Evolutionary conservation across 345 rosid species (phyloP).

Genomic region (Xanthoceras sorbifolium): DNA sequence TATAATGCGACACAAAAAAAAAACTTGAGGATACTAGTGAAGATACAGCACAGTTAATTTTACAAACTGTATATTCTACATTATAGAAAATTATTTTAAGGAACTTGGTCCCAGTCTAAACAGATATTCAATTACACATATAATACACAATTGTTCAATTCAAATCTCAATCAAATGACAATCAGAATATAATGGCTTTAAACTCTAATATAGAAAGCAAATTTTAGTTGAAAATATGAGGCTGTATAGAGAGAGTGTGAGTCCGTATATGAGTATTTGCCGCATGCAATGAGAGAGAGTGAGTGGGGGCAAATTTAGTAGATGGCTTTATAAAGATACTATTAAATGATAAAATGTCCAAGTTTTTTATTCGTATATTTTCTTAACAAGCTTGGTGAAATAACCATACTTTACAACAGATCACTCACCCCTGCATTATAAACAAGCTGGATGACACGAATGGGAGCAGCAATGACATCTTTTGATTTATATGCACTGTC

Average conservation of each 20-base stretch:
- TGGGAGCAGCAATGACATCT: slow-evolving; percentile 81
- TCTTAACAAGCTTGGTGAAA: not conserved
- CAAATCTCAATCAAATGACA: slow-evolving; percentile 6
- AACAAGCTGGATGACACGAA: slow-evolving; percentile 82
- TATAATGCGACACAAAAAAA: not conserved
- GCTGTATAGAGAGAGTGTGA: not conserved
- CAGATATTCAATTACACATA: not conserved
- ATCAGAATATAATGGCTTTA: not conserved
- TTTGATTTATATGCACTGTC: slow-evolving; percentile 72
- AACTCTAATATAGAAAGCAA: not conserved
- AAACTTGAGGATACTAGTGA: not conserved
- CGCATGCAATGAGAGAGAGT: not conserved
- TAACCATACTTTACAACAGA: slow-evolving; percentile 9
- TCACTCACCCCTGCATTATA: slow-evolving; percentile 86
- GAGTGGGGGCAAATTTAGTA: too few relatives aligned
- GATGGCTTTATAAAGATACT: not conserved
- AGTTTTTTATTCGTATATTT: not conserved
- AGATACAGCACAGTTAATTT: not conserved
- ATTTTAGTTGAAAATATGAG: slow-evolving; percentile 10
- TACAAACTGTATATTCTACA: not conserved
- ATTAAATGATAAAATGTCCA: not conserved
- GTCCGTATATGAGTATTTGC: not conserved
- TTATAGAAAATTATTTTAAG: not conserved
- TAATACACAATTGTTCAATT: not conserved
- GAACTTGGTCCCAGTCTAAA: not conserved